Percentiles rank a stretch among this genome's conserved stretches.
Evolutionary conservation across 2,329 filamentous ascomycete species (phyloP).

Genomic region (Trichoderma sp.): DNA sequence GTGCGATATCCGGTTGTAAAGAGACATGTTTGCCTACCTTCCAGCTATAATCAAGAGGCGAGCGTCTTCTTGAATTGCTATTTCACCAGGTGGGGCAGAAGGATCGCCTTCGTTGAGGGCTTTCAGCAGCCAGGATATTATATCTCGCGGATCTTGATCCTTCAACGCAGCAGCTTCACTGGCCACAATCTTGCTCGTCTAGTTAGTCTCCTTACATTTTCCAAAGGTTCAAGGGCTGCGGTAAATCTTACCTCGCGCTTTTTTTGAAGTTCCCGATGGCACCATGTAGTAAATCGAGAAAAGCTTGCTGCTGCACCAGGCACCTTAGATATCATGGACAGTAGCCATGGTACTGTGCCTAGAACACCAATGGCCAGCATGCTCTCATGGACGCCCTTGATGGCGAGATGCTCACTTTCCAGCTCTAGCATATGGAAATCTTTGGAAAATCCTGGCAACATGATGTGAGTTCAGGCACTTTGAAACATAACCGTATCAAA

Average conservation of each 20-base stretch:
- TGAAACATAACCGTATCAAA: background rate
- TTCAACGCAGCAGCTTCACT: background rate
- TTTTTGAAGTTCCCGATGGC: conserved; percentile 26
- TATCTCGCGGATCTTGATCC: background rate
- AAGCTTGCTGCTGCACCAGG: conserved; percentile 33
- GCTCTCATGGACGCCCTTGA: conserved; percentile 4
- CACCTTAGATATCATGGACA: conserved; percentile 36
- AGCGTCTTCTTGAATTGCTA: conserved; percentile 14
- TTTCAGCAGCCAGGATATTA: conserved; percentile 12
- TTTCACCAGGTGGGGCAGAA: conserved; percentile 6
- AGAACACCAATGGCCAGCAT: conserved; percentile 1
- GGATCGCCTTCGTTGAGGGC: background rate
- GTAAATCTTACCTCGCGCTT: background rate
- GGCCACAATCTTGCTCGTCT: background rate
- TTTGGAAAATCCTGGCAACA: background rate
- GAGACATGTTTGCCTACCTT: background rate
- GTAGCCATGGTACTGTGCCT: background rate
- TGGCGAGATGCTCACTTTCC: background rate
- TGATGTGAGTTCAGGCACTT: background rate
- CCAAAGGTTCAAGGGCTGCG: background rate
- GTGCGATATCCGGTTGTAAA: background rate
- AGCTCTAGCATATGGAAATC: conserved; percentile 6
- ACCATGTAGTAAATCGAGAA: conserved; percentile 30
- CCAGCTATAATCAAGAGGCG: conserved; percentile 12
- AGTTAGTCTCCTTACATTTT: background rate